Base-by-base conservation (phyloP, 1,284 basidiomycete species). In the Termitomyces sp. region DNA sequence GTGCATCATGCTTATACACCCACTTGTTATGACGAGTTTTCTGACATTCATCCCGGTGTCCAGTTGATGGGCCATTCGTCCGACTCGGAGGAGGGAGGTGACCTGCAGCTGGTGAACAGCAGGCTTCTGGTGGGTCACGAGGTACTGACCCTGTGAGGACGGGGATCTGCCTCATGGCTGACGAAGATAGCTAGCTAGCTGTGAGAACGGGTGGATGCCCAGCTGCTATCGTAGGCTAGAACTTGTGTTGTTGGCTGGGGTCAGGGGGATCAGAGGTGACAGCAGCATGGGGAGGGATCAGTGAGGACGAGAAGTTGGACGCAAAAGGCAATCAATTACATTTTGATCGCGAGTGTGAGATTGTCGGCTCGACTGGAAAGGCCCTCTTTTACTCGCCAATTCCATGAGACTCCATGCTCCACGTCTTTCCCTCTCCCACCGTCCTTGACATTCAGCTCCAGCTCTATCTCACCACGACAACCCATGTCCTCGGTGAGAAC, bases 281-380 rank as follows among this genome's bases (percentile, higher is more conserved):
- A 30, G 19, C 8, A 15, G 47, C 41, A 21, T 53, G 50, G 41
- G 41, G 41, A 42, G 50, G 50, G 45, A 45, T 48, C 51, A 45
- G 3, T 5, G 17, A 31, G 42, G 44, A 19, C 42, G 40, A 53
- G 56, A 52, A 59, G 54, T 13, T 9, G 30, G 9, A 21, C 54
- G 26, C 43, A 42, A 45, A 54, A 57, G 58, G 58, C 41, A 59
- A 59, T 48, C 40, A 48, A 39, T 50, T 55, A 54, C 50, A 54
- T 52, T 24, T 46, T 58, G 58, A 60, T 60, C 44, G 54, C 52
- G 45, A 54, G 55, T 57, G 55, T 57, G 58, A 53, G 58, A 60
- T 60, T 55, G 58, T 55, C 58, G 50, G 53, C 44, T 54, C 21
- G 42, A 31, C 46, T 30, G 53, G 40, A 51, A 38, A 49, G 13